These are phyloP conservation scores for Fagopyrum tataricum DNA, from an alignment of 148 eudicot species.

Conservation along the genomic window DNA sequence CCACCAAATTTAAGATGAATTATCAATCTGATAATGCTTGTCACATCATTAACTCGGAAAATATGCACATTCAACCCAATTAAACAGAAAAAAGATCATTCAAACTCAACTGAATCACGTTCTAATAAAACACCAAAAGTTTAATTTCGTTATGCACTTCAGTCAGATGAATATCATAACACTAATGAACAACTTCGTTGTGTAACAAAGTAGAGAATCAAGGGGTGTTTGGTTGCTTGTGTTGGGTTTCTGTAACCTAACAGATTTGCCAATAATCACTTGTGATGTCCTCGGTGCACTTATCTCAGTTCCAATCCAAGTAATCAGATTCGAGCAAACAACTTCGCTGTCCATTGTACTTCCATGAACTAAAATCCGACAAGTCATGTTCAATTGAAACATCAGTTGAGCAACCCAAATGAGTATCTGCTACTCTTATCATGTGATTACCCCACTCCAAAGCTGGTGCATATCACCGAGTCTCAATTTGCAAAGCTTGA, in stretches of 20 bases:
- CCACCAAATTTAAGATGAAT: neutral
- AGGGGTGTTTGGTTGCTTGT: neutral
- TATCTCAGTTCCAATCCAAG: neutral
- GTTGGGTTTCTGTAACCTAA: neutral
- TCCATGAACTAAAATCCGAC: neutral
- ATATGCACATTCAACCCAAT: neutral
- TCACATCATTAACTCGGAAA: neutral
- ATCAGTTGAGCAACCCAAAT: neutral
- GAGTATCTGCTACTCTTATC: neutral
- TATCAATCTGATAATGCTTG: neutral
- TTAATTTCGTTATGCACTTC: neutral
- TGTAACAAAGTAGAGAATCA: neutral
- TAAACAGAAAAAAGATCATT: neutral
- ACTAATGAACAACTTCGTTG: neutral
- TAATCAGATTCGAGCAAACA: neutral
- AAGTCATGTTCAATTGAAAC: neutral
- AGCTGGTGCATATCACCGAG: neutral
- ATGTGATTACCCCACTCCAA: neutral
- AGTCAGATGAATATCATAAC: neutral
- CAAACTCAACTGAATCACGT: neutral
- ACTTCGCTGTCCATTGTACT: neutral
- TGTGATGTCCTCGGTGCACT: neutral
- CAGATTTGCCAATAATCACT: neutral
- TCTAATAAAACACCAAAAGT: neutral
- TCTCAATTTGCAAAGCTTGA: neutral